Evolutionary conservation across 768 basidiomycete species (phyloP).

Genomic region (Lactarius pseudohatsudake): DNA sequence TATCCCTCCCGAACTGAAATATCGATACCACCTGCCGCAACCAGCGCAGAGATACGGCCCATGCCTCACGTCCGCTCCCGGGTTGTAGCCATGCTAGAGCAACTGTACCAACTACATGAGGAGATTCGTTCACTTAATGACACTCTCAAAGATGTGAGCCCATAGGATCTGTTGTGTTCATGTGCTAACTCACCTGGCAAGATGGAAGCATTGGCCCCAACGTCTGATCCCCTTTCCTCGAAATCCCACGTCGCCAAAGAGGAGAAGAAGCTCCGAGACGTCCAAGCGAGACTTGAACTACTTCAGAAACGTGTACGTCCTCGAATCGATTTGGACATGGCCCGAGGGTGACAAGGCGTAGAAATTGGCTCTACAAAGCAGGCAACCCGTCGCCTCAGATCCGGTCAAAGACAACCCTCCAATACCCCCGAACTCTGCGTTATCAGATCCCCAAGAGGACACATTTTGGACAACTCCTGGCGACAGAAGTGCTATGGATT

Average conservation of each 20-base stretch:
- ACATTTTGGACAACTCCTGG: conserved; percentile 64
- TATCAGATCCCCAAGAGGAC: conserved; percentile 47
- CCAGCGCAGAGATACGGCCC: conserved; percentile 41
- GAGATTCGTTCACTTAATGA: conserved; percentile 40
- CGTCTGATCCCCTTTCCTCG: conserved; percentile 32
- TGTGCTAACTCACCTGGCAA: conserved; percentile 31
- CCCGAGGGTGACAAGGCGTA: conserved; percentile 16
- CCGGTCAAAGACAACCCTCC: conserved; percentile 30
- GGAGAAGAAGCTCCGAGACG: conserved; percentile 43
- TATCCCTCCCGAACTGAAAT: neutral
- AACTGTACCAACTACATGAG: conserved; percentile 39
- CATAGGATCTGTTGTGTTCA: neutral
- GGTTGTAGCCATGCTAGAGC: conserved; percentile 40
- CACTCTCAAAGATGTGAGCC: conserved; percentile 43
- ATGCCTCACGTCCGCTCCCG: conserved; percentile 52
- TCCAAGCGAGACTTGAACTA: conserved; percentile 45
- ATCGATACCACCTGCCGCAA: conserved; percentile 9
- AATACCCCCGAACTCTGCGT: conserved; percentile 25
- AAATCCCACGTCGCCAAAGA: conserved; percentile 40
- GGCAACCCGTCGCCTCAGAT: conserved; percentile 22
- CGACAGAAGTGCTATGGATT: conserved; percentile 58
- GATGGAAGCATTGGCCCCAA: conserved; percentile 31
- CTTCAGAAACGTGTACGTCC: conserved; percentile 40
- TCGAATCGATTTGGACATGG: neutral
- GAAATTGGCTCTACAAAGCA: conserved; percentile 36